Conservation (phyloP, 805 yeast genomes). For the Komagataella populi region DNA sequence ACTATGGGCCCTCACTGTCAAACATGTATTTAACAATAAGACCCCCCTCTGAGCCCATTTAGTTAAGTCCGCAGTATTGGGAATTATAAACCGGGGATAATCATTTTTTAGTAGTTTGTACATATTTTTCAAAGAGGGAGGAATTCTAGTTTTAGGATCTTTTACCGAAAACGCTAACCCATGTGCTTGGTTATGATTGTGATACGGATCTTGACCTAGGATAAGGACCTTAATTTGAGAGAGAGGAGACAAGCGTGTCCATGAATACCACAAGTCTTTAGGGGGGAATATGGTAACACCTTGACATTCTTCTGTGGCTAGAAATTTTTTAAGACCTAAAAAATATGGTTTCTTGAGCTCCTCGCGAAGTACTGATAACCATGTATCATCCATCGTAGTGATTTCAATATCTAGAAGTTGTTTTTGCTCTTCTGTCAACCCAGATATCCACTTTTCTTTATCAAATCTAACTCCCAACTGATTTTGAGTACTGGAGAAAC, state of each 20-base stretch:
- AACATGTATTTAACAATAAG: conserved; percentile 69
- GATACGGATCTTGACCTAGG: conserved; percentile 96
- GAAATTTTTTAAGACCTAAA: conserved; percentile 51
- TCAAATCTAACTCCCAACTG: conserved; percentile 19
- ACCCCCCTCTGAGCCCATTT: conserved; percentile 88
- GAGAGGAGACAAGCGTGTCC: conserved; percentile 81
- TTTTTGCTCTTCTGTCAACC: conserved; percentile 32
- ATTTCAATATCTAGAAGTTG: conserved; percentile 54
- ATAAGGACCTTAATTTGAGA: conserved; percentile 61
- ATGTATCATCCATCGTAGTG: conserved; percentile 52
- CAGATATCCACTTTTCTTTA: conserved; percentile 35
- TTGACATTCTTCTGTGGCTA: conserved; percentile 29
- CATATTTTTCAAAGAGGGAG: conserved; percentile 80
- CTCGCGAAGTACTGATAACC: conserved; percentile 57
- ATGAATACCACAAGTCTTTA: conserved; percentile 63
- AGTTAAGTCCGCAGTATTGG: conserved; percentile 54
- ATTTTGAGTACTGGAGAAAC: not conserved
- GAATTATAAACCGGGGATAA: conserved; percentile 57
- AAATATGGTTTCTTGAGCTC: conserved; percentile 85
- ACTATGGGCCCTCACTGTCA: conserved; percentile 86
- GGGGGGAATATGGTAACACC: conserved; percentile 68
- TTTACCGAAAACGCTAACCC: conserved; percentile 90
- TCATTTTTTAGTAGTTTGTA: conserved; percentile 60
- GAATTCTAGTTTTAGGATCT: conserved; percentile 68
- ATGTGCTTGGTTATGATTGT: conserved; percentile 86